These are phyloP conservation scores for Hyparrhenia diplandra DNA, from an alignment of 176 grass and related monocot species.

Conservation along the genomic window DNA sequence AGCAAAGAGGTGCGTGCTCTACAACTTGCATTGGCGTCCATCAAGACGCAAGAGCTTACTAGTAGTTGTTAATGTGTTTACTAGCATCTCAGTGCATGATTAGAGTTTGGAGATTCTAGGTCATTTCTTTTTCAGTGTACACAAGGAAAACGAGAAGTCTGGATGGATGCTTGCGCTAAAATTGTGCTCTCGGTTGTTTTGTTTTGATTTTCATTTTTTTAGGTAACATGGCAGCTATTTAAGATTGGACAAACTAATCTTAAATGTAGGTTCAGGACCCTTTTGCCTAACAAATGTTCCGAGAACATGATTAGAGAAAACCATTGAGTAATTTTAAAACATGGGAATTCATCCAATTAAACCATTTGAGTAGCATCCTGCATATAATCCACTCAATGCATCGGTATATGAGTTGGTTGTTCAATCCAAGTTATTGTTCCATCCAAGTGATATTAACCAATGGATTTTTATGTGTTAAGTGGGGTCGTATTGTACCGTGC, in stretches of 20 bases:
- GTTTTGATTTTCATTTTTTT: not conserved
- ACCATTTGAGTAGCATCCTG: not conserved
- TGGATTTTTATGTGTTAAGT: not conserved
- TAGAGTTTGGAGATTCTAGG: too few species aligned
- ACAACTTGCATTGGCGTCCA: not conserved
- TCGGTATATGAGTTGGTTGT: not conserved
- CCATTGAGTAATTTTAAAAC: not conserved
- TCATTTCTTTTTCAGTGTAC: too few species aligned
- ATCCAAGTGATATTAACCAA: not conserved
- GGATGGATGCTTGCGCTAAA: too few species aligned
- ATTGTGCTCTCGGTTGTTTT: too few species aligned
- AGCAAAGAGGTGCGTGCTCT: constrained; percentile 23
- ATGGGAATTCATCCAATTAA: not conserved
- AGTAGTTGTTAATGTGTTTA: not conserved
- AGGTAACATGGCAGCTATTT: not conserved
- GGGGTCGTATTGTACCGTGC: too few species aligned
- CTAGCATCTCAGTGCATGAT: not conserved
- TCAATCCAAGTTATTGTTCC: not conserved
- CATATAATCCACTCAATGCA: not conserved
- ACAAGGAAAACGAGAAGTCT: too few species aligned
- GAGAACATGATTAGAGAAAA: not conserved
- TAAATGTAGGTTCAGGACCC: not conserved
- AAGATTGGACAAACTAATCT: not conserved
- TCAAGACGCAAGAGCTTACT: not conserved
- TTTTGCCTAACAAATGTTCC: not conserved